Evolutionary conservation across 2,329 filamentous ascomycete species (phyloP), one percentile per base, ranked within the genome.

Genomic region (Penicillium sp.): DNA sequence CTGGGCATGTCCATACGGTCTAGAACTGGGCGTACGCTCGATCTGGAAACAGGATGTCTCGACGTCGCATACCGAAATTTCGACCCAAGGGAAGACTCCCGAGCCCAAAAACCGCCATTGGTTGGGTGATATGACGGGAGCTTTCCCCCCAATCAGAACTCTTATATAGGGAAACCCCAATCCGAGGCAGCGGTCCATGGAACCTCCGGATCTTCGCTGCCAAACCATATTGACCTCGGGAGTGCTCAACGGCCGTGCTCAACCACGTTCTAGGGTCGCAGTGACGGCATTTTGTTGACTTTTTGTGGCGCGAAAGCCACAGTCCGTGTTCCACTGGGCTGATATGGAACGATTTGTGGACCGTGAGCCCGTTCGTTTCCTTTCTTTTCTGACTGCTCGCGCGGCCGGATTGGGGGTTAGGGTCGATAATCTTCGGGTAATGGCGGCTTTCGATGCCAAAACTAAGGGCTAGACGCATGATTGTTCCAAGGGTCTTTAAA

Each of bases 191-290:
- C 13, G 49, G 47, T 39, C 42, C 42, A 45, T 51, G 49, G 38
- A 13, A 22, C 13, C 18, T 22, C 16, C 5, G 47, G 52, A 48
- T 47, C 38, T 42, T 42, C 38, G 37, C 5, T 35, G 43, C 9
- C 24, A 39, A 38, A 29, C 53, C 45, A 49, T 44, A 53, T 50
- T 45, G 6, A 39, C 11, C 2, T 11, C n/a, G 9, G 6, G 9
- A 45, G 1, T 29, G 13, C 20, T 24, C 20, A 18, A 18, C 37
- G 52, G 53, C 55, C 57, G n/a, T 20, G 8, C 10, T n/a, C 47
- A 58, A 63, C 57, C 63, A 55, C 54, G 58, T 63, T 58, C 48
- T 55, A 59, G 61, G 60, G 14, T 56, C 56, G 50, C 50, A 47
- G 60, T 39, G 53, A 57, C 53, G 58, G 50, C 55, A 56, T 22